Percentiles rank a stretch among this genome's conserved stretches.
These are phyloP conservation scores for Penicillium sp. DNA, from an alignment of 2,329 filamentous ascomycete genomes.

Conservation along the genomic window DNA sequence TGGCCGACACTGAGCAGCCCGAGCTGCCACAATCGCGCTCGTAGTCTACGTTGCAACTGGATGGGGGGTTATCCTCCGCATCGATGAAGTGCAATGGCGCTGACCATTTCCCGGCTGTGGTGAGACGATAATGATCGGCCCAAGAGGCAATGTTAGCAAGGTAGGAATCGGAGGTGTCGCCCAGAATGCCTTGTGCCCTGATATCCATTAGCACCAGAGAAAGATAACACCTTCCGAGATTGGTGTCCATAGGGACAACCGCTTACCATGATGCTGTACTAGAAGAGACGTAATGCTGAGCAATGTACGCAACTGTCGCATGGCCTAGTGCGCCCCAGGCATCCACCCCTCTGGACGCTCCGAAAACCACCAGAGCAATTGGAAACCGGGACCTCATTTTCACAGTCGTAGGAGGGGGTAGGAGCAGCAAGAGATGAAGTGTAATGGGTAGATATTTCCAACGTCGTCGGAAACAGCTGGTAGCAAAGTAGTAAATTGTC, in stretches of 20 bases:
- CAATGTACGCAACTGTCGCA: slow-evolving; percentile 55
- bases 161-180: slow-evolving; percentile 46
- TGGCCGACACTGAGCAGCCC: slow-evolving; percentile 54
- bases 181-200: slow-evolving; percentile 43
- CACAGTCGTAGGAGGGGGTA: too few species aligned
- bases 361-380: slow-evolving; percentile 11
- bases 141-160: slow-evolving; percentile 54
- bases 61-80: slow-evolving; percentile 49
- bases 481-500: too few species aligned
- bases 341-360: slow-evolving; percentile 14
- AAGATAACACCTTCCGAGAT: too few species aligned
- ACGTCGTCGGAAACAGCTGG: too few species aligned
- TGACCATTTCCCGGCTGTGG: slow-evolving; percentile 48
- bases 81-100: slow-evolving; percentile 53
- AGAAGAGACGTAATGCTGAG: slow-evolving; percentile 48
- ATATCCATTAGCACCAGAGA: too few species aligned
- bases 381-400: too few species aligned
- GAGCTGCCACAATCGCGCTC: slow-evolving; percentile 51
- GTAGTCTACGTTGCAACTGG: slow-evolving; percentile 49
- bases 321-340: slow-evolving; percentile 57
- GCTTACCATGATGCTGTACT: slow-evolving; percentile 44
- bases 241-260: background rate
- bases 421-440: too few species aligned
- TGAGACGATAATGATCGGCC: slow-evolving; percentile 53
- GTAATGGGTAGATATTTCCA: too few species aligned